These are phyloP conservation scores for Aureobasidium sp. DNA, from an alignment of 2,329 filamentous ascomycete genomes.

Conservation along the genomic window DNA sequence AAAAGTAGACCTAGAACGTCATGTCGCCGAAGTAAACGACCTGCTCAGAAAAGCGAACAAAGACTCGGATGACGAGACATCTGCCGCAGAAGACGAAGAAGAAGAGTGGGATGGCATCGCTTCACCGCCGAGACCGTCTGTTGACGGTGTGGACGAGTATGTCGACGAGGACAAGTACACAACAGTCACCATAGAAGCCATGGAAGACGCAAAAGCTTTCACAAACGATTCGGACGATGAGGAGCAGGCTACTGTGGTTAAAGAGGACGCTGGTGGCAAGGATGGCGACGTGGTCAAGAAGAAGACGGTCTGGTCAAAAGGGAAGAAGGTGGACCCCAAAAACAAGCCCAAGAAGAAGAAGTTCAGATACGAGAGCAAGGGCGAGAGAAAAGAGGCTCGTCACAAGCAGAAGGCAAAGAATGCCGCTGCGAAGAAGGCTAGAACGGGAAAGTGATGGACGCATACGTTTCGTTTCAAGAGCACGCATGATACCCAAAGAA, in stretches of 20 bases:
- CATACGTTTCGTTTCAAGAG: not conserved
- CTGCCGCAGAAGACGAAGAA: slow-evolving; percentile 19
- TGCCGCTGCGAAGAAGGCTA: slow-evolving; percentile 58
- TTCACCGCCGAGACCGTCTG: slow-evolving; percentile 24
- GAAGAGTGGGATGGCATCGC: slow-evolving; percentile 38
- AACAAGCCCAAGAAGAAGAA: slow-evolving; percentile 69
- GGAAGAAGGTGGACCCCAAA: slow-evolving; percentile 41
- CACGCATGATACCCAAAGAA: slow-evolving; percentile 13
- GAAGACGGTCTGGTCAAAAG: slow-evolving; percentile 39
- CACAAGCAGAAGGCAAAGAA: slow-evolving; percentile 62
- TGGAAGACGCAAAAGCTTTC: slow-evolving; percentile 53
- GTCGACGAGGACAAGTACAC: slow-evolving; percentile 95
- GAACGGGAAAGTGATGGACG: slow-evolving; percentile 34
- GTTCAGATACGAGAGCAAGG: slow-evolving; percentile 87
- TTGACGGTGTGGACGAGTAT: slow-evolving; percentile 64
- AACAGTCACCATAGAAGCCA: slow-evolving; percentile 86
- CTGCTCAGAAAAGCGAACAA: slow-evolving; percentile 53
- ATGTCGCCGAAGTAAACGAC: slow-evolving; percentile 69
- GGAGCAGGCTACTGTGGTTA: slow-evolving; percentile 1
- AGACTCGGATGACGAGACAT: slow-evolving; percentile 26
- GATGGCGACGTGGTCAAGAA: slow-evolving; percentile 11
- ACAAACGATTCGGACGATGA: slow-evolving; percentile 7
- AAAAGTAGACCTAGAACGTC: slow-evolving; percentile 71
- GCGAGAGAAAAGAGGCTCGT: slow-evolving; percentile 61
- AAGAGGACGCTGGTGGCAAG: slow-evolving; percentile 12